Percentiles rank a stretch among this genome's conserved stretches.
These are phyloP conservation scores for Penicillium tannophilum DNA, from an alignment of 495 filamentous ascomycete species.

Conservation along the genomic window DNA sequence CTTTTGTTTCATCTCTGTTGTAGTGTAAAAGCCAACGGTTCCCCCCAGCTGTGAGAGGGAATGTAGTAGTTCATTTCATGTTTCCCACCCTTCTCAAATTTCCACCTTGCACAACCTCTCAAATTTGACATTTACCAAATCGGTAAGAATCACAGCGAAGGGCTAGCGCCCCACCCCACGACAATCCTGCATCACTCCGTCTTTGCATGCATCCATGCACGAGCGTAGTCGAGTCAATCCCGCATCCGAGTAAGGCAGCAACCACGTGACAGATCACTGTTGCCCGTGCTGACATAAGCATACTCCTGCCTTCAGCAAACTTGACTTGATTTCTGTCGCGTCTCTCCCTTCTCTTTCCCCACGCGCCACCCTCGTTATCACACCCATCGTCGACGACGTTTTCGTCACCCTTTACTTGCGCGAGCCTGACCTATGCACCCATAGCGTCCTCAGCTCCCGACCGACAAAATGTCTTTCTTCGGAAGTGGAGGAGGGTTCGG, in stretches of 20 bases:
- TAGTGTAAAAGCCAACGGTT: background rate
- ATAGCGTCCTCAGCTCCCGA: conserved; percentile 32
- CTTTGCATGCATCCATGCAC: background rate
- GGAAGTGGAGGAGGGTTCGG: conserved; percentile 61
- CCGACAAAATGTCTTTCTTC: conserved; percentile 49
- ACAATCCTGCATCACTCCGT: background rate
- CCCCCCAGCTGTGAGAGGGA: background rate
- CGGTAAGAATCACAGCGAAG: background rate
- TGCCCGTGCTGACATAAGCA: conserved; percentile 30
- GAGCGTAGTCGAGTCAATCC: conserved; percentile 3
- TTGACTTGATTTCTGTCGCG: conserved; percentile 33
- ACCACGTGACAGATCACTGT: conserved; percentile 33
- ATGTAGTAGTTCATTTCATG: background rate
- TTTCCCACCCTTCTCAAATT: too few species aligned
- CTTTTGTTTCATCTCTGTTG: background rate
- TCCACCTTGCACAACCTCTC: background rate
- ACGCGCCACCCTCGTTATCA: conserved; percentile 23
- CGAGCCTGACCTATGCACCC: conserved; percentile 37
- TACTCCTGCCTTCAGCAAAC: conserved; percentile 26
- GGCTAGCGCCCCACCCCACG: background rate
- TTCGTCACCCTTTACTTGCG: conserved; percentile 15
- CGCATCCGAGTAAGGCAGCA: conserved; percentile 20
- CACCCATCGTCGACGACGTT: conserved; percentile 11
- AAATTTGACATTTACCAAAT: background rate
- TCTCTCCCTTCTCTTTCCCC: conserved; percentile 27